These are phyloP conservation scores for Chaetoceros tenuissimus DNA, from an alignment of 108 stramenopile species.

Conservation along the genomic window DNA sequence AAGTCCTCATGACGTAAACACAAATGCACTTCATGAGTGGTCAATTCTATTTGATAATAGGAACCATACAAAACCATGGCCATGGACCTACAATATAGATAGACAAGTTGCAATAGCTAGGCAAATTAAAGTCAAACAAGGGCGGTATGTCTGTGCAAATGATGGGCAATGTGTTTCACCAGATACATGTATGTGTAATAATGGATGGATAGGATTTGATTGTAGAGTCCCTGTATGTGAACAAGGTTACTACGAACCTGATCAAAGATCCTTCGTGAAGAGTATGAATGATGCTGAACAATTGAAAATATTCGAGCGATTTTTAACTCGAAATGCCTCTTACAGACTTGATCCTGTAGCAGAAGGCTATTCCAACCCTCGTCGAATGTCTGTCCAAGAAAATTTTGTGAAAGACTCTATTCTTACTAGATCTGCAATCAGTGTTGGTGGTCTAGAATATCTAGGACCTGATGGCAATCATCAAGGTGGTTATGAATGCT, in stretches of 20 bases:
- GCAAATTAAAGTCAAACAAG: constrained; percentile 47
- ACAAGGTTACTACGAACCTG: constrained; percentile 66
- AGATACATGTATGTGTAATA: constrained; percentile 62
- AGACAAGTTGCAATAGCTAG: constrained; percentile 65
- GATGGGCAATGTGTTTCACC: constrained; percentile 63
- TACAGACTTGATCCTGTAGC: constrained; percentile 29
- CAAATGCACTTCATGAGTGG: constrained; percentile 26
- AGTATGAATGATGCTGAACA: constrained; percentile 34
- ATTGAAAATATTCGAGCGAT: constrained; percentile 34
- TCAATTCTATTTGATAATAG: constrained; percentile 23
- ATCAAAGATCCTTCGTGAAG: constrained; percentile 40
- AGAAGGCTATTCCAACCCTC: constrained; percentile 4
- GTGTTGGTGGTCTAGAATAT: constrained; percentile 25
- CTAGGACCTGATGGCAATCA: constrained; percentile 8
- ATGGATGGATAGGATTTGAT: constrained; percentile 84
- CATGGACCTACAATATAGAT: constrained; percentile 50
- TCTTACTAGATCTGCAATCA: no score
- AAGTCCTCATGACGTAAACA: constrained; percentile 43
- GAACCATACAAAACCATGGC: constrained; percentile 37
- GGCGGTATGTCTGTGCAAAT: constrained; percentile 79
- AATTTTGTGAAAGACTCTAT: no score
- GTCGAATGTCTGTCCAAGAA: background rate
- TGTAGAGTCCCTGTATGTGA: constrained; percentile 80
- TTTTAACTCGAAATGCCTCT: constrained; percentile 33
- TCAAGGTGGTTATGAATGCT: constrained; percentile 82